Percentiles rank a stretch among this genome's conserved stretches.
Evolutionary conservation across 2,329 filamentous ascomycete genomes (phyloP).

Genomic region (Ilyonectria sp.): DNA sequence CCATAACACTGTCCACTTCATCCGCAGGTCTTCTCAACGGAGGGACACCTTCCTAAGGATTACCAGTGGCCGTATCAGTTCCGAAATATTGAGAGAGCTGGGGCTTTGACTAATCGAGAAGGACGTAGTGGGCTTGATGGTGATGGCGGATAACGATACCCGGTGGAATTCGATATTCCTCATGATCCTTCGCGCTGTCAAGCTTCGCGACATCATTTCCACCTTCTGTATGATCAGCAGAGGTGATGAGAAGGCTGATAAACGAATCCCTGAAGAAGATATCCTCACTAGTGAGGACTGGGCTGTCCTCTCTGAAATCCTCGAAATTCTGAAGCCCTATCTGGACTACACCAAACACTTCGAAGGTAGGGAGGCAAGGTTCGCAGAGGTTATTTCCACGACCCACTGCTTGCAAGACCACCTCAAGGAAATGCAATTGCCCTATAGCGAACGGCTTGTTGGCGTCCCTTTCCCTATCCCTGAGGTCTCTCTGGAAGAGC

Average conservation of each 20-base stretch:
- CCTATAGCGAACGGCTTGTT: not conserved
- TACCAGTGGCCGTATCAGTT: not conserved
- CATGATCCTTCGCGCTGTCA: conserved; percentile 9
- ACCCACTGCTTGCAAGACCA: not conserved
- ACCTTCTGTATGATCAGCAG: not conserved
- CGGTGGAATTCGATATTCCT: conserved; percentile 5
- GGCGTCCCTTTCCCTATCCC: not conserved
- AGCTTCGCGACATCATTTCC: not conserved
- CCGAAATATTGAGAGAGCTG: not conserved
- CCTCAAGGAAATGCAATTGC: not conserved
- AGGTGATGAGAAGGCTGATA: not conserved
- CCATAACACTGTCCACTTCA: not conserved
- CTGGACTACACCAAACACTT: not conserved
- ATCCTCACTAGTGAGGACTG: not conserved
- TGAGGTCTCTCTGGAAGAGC: not conserved
- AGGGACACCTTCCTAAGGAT: not conserved
- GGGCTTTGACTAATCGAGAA: not conserved
- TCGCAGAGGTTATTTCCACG: not conserved
- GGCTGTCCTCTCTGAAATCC: not conserved
- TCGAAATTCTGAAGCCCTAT: not conserved
- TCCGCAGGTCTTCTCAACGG: not conserved
- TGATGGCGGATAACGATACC: not conserved
- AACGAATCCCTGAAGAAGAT: not conserved
- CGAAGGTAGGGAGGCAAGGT: not conserved
- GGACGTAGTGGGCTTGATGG: not conserved